Percentiles rank a stretch among this genome's conserved stretches.
Conservation (phyloP, 306 rosid genomes). For the Malus sieversii region DNA sequence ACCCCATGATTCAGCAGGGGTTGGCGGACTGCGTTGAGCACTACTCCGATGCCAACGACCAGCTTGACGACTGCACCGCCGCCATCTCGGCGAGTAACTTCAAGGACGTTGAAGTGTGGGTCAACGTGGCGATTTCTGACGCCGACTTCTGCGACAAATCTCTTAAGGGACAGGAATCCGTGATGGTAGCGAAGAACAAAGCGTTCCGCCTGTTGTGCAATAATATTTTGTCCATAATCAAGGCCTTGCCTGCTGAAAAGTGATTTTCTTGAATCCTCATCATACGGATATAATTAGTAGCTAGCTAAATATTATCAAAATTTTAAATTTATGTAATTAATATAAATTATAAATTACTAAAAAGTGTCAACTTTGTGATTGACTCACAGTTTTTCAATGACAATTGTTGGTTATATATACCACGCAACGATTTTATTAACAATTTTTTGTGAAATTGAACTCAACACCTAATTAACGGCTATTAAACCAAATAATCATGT, state of each 20-base stretch:
- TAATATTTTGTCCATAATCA: slow-evolving; percentile 21
- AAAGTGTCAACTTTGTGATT: background rate
- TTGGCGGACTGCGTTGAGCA: slow-evolving; percentile 25
- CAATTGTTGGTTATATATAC: background rate
- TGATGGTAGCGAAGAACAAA: background rate
- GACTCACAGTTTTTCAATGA: background rate
- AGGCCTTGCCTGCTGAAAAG: background rate
- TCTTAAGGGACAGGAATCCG: background rate
- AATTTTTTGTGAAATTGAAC: background rate
- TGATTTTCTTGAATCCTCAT: background rate
- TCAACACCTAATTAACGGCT: background rate
- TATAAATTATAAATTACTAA: background rate
- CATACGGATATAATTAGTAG: background rate
- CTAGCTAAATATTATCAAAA: background rate
- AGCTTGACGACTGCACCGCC: slow-evolving; percentile 25
- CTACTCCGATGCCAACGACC: slow-evolving; percentile 36
- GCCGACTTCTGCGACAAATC: slow-evolving; percentile 10
- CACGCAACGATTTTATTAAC: background rate
- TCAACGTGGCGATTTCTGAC: slow-evolving; percentile 18
- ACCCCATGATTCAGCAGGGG: slow-evolving; percentile 17
- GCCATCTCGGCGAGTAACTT: slow-evolving; percentile 1
- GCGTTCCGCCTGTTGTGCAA: slow-evolving; percentile 19
- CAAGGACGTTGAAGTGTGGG: slow-evolving; percentile 21
- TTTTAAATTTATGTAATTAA: background rate
- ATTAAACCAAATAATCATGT: background rate